Evolutionary conservation across 805 yeast genomes (phyloP), one percentile per base, ranked within the genome.

Genomic region (Yamadazyma insecticola): DNA sequence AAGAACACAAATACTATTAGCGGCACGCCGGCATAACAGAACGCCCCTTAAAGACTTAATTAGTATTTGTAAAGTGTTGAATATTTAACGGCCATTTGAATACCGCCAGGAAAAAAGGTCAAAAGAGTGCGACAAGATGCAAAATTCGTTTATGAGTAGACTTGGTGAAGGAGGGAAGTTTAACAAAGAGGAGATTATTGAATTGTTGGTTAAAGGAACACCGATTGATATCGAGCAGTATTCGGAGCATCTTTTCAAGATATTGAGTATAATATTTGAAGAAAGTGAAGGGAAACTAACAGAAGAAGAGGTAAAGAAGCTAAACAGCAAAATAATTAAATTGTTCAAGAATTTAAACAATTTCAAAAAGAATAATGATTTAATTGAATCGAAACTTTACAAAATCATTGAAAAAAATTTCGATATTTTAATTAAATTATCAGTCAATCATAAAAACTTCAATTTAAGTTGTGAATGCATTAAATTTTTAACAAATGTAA

Each of bases 351-450:
- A 36, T 5, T 40, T 63, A n/a, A 39, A 47, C 12, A 25, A 24
- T 8, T 63, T 44, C 33, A 30, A 44, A 13, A 44, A 48, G 18
- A 15, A 21, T 5, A 43, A 46, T 3, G 53, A 57, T 32, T 63
- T 64, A 1, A 41, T 58, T 11, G 33, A 52, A 24, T 53, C 61
- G 4, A 48, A 52, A 28, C 47, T 64, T 12, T 55, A 64, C 33
- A 23, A 56, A 12, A 36, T 63, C 8, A 55, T 66, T 9, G 67
- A 63, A 23, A 48, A 50, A 29, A 61, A 63, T 39, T 65, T 66
- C 31, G 70, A 62, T 30, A 35, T 60, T 2, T 52, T 64, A 32
- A 55, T 66, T 21, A 56, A 50, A 28, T 36, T 63, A n/a, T 43
- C 67, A 4, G 56, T 64, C 15, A 50, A 50, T 25, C 47, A 48